Evolutionary conservation across 768 basidiomycete genomes (phyloP), one percentile per base, ranked within the genome.

Genomic region (Tephrocybe sp.): DNA sequence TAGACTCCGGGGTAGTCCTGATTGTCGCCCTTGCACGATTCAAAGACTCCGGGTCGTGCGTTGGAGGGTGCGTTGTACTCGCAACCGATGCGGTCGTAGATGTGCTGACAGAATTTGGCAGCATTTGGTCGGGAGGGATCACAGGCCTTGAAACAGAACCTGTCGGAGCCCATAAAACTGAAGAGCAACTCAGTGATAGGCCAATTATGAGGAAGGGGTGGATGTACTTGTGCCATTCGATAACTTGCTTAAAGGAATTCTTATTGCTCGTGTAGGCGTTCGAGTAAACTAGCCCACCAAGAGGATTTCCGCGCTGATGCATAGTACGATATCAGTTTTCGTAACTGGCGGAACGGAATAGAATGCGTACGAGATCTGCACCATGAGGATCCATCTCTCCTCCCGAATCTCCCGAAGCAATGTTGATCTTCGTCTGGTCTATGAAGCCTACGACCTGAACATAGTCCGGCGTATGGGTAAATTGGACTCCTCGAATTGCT

Each of bases 51-150:
- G 33, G 82, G 67, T 45, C 74, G 61, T 23, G 84, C 84, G 22
- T 71, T 64, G 59, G 77, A 81, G 3, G 89, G 88, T 9, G 79
- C 84, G 62, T 90, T 91, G 73, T 82, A 61, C 24, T 39, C 50
- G 24, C 60, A 61, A 0, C 60, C 56, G 38, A 56, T 57, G 18
- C 48, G 50, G 33, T 58, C 54, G 34, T 58, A 60, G n/a, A 57
- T 59, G 25, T 59, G 58, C 40, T 62, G 53, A 44, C 61, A 56
- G 43, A 48, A 52, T 25, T 53, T 55, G 4, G 59, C 50, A 27
- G 61, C 59, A 39, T 55, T 52, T 13, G 52, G 72, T 57, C 77
- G 78, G 4, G 70, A 78, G 44, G 78, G 78, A 60, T 81, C 72
- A 65, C 81, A 86, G 65, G 80, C 84, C 47, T 71, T 65, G 41